These are phyloP conservation scores for Pseudoperonospora humuli DNA, from an alignment of 352 stramenopile genomes.

Conservation along the genomic window DNA sequence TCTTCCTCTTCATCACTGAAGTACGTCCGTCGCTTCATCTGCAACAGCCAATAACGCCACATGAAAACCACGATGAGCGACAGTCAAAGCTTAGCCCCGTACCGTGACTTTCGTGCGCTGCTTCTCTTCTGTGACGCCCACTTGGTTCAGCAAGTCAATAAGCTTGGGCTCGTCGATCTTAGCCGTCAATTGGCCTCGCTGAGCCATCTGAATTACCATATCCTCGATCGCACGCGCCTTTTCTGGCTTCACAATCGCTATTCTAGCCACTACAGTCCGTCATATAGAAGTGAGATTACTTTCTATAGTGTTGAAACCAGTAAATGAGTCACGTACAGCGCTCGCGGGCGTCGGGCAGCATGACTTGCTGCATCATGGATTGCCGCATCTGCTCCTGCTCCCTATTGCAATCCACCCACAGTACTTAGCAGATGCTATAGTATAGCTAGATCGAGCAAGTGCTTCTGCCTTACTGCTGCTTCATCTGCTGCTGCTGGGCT, in stretches of 20 bases:
- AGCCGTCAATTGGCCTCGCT: slow-evolving; percentile 64
- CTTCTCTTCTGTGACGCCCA: slow-evolving; percentile 74
- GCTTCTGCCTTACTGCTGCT: slow-evolving; percentile 53
- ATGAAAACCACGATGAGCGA: neutral
- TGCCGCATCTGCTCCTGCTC: slow-evolving; percentile 79
- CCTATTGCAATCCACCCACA: slow-evolving; percentile 6
- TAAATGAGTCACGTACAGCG: slow-evolving; percentile 58
- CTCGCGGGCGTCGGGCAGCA: slow-evolving; percentile 71
- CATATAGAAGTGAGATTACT: neutral
- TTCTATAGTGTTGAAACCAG: no score
- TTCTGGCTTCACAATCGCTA: slow-evolving; percentile 85
- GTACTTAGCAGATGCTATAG: neutral
- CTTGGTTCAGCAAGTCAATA: slow-evolving; percentile 76
- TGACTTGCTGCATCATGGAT: slow-evolving; percentile 68
- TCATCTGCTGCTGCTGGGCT: slow-evolving; percentile 79
- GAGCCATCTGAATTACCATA: slow-evolving; percentile 83
- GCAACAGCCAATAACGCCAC: neutral
- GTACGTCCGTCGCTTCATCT: slow-evolving; percentile 85
- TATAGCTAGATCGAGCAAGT: neutral
- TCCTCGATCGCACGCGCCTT: slow-evolving; percentile 81
- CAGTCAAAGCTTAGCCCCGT: slow-evolving; percentile 1
- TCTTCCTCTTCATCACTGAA: slow-evolving; percentile 85
- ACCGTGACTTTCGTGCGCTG: slow-evolving; percentile 85
- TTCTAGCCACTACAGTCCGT: slow-evolving; percentile 53
- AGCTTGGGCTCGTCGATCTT: slow-evolving; percentile 84